A percentile compares a stretch with the other conserved stretches of the same genome.
phyloP scores from a whole-genome alignment of 495 filamentous ascomycete species.

The Penicillium crystallinum region DNA sequence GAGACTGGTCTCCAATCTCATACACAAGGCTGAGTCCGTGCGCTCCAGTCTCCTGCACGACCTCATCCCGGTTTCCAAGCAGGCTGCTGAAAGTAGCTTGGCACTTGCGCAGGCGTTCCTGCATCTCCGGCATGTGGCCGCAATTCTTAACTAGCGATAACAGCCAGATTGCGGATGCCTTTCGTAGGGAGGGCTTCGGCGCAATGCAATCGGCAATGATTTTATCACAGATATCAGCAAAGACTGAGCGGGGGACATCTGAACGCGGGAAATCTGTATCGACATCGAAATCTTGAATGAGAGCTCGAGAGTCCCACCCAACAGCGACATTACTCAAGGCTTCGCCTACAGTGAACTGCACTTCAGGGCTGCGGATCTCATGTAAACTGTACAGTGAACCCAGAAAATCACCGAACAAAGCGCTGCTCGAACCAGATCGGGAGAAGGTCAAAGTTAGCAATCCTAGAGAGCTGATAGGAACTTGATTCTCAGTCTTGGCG shows the following conservation, averaged over 20 bases:
- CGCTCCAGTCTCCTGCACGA: constrained; percentile 92
- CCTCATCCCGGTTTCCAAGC: constrained; percentile 82
- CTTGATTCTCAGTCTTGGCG: constrained; percentile 77
- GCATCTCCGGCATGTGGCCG: constrained; percentile 65
- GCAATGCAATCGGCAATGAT: constrained; percentile 67
- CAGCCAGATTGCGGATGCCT: constrained; percentile 88
- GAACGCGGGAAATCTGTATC: constrained; percentile 41
- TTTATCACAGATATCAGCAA: constrained; percentile 58
- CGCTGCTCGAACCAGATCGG: constrained; percentile 26
- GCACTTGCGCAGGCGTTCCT: constrained; percentile 66
- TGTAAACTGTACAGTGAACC: constrained; percentile 66
- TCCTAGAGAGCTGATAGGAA: constrained; percentile 71
- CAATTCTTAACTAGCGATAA: constrained; percentile 91
- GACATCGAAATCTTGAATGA: constrained; percentile 58
- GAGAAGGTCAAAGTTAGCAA: constrained; percentile 52
- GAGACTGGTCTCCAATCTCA: constrained; percentile 74
- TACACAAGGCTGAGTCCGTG: constrained; percentile 86
- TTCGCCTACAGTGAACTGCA: constrained; percentile 85
- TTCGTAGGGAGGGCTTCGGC: constrained; percentile 80
- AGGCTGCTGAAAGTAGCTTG: constrained; percentile 83
- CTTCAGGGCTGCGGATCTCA: constrained; percentile 75
- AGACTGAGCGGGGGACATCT: constrained; percentile 39
- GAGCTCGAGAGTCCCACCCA: constrained; percentile 69
- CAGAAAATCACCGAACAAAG: constrained; percentile 42
- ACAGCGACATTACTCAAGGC: constrained; percentile 70